Conservation (phyloP, 2,329 filamentous ascomycete genomes). For the Colletotrichum spaethianum region DNA sequence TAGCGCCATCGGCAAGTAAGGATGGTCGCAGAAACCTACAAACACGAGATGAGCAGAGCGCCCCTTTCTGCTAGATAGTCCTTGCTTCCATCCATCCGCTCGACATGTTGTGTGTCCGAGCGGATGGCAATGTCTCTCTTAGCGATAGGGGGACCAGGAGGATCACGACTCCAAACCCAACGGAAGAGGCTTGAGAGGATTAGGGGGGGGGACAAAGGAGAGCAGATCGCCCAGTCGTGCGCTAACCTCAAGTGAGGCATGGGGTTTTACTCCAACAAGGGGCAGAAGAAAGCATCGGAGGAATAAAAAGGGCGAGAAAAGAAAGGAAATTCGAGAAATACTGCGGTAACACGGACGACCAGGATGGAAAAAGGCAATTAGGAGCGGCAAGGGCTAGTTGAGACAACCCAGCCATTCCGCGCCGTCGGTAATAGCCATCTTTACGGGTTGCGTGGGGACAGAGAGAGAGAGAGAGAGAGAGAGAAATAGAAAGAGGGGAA, state of each 20-base stretch:
- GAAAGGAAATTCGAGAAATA: background rate
- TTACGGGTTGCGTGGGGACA: background rate
- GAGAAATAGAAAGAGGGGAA: background rate
- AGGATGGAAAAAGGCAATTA: slow-evolving; percentile 30
- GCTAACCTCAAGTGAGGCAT: slow-evolving; percentile 2
- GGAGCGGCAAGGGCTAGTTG: slow-evolving; percentile 31
- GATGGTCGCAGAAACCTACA: slow-evolving; percentile 17
- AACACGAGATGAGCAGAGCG: slow-evolving; percentile 27
- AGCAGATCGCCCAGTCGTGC: slow-evolving; percentile 21
- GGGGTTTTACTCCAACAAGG: slow-evolving; percentile 18
- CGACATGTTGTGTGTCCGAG: slow-evolving; percentile 25
- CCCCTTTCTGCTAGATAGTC: slow-evolving; percentile 12
- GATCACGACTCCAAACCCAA: slow-evolving; percentile 2
- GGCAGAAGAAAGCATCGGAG: slow-evolving; percentile 31
- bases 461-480: background rate
- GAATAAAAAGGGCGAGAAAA: slow-evolving; percentile 29
- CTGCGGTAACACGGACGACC: slow-evolving; percentile 4
- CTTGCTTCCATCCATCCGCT: background rate
- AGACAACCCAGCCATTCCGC: slow-evolving; percentile 39
- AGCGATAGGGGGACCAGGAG: slow-evolving; percentile 9
- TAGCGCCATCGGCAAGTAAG: slow-evolving; percentile 18
- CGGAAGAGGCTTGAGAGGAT: background rate
- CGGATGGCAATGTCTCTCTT: slow-evolving; percentile 25
- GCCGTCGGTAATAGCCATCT: slow-evolving; percentile 32
- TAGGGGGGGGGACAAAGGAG: slow-evolving; percentile 6